Evolutionary conservation across 257 asterid genomes (phyloP), one percentile per base, ranked within the genome.

Genomic region (Rauvolfia tetraphylla): DNA sequence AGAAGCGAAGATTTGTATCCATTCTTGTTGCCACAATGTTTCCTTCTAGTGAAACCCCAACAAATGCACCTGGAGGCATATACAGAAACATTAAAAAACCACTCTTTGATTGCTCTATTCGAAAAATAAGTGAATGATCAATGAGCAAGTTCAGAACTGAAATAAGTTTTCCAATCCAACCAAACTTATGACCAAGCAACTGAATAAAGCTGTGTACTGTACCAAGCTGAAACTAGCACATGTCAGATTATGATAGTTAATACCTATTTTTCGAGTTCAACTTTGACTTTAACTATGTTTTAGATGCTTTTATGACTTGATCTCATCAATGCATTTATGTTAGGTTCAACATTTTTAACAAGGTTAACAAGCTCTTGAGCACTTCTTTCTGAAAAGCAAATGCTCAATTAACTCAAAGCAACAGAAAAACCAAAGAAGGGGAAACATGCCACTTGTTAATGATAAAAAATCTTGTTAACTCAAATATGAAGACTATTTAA

Each of bases 21-120:
- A 91, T 91, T 85, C 98, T 90, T 27, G 99, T 91, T 4, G 91
- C 83, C 1, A 95, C 97, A 9, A 90, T 66, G 83, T 93, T 93
- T 71, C 99, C 98, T 83, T 95, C 99, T 23, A 93, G 87, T 23
- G 99, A 95, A 46, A 95, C 93, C 59, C 99, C 99, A 27, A 93
- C 89, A 85, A 95, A 95, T 66, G 97, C 98, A 85, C 98, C 99
- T 95, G 88, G 88, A 36, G 49, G 39, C 53, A 80, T 81, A 68
- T 75, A 78, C 39, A 78, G 39, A 68, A 80, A 81, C 38, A 44
- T 74, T 36, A 63, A 18, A 42, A 29, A 15, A 38, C n/a, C 49
- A 69, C 23, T 41, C 6, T 42, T 61, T 68, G 34, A 44, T 68
- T 38, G 42, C 14, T 20, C 63, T 15, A 34, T 18, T 29, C 17